phyloP scores from a whole-genome alignment of 176 grass and related monocot species.

The Tillandsia leiboldiana region DNA sequence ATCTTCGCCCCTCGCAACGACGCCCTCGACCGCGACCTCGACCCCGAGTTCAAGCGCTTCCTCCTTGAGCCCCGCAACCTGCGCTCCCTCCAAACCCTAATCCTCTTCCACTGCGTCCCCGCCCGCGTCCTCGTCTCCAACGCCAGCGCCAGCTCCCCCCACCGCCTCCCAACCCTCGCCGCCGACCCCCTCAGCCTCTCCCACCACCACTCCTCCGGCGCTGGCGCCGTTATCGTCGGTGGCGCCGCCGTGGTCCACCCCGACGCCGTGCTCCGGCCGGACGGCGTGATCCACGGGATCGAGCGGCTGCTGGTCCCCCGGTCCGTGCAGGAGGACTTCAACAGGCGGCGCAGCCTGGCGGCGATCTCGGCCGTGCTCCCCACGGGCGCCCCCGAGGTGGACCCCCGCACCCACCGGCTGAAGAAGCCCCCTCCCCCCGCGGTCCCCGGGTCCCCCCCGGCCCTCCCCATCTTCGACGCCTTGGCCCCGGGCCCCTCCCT shows the following conservation, averaged over 20 bases:
- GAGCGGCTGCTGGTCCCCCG: constrained; percentile 45
- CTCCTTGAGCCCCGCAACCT: constrained; percentile 50
- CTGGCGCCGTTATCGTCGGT: constrained; percentile 17
- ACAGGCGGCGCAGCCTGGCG: constrained; percentile 57
- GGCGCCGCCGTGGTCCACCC: constrained; percentile 22
- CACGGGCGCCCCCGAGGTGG: constrained; percentile 51
- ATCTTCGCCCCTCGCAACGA: constrained; percentile 46
- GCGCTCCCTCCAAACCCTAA: constrained; percentile 50
- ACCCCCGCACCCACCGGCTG: constrained; percentile 57
- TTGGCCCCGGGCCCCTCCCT: constrained; percentile 47
- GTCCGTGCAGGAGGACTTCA: constrained; percentile 80
- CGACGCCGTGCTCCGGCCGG: constrained; percentile 39
- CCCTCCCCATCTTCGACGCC: constrained; percentile 45
- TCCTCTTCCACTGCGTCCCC: constrained; percentile 62
- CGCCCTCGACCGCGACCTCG: constrained; percentile 36
- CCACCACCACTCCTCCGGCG: neutral
- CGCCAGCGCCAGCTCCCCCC: constrained; percentile 4
- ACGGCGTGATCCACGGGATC: constrained; percentile 66
- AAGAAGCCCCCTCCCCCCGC: constrained; percentile 56
- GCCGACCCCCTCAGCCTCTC: constrained; percentile 20
- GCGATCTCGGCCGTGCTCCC: constrained; percentile 46
- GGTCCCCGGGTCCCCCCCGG: constrained; percentile 27
- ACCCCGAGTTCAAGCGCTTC: constrained; percentile 44
- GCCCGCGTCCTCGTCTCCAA: constrained; percentile 45
- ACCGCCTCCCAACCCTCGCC: constrained; percentile 36